Conservation (phyloP, 352 stramenopile species). For the Phytopythium delawarense region DNA sequence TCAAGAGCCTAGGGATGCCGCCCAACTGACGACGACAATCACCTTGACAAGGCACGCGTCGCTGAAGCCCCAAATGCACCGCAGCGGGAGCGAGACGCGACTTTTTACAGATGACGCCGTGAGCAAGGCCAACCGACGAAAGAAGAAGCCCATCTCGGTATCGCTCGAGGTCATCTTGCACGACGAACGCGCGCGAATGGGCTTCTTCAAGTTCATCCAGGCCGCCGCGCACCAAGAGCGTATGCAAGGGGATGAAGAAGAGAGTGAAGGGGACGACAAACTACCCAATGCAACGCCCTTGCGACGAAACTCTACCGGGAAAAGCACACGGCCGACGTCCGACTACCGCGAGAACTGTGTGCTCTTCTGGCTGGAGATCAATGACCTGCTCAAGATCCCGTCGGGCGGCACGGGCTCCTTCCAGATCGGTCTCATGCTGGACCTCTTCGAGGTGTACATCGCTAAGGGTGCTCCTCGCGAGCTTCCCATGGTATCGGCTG, state of each 20-base stretch:
- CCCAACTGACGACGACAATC: not conserved
- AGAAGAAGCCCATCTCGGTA: slow-evolving; percentile 34
- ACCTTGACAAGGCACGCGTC: slow-evolving; percentile 8
- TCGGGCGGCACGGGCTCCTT: slow-evolving; percentile 32
- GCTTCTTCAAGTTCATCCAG: slow-evolving; percentile 53
- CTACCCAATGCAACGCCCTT: not conserved
- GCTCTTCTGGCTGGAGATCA: slow-evolving; percentile 71
- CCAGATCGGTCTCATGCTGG: slow-evolving; percentile 53
- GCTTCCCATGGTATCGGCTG: slow-evolving; percentile 47
- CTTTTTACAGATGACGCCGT: not conserved
- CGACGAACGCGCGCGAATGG: slow-evolving; percentile 47
- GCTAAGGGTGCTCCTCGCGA: slow-evolving; percentile 29
- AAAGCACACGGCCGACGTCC: slow-evolving; percentile 12
- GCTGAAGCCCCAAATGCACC: slow-evolving; percentile 13
- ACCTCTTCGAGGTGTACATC: slow-evolving; percentile 57
- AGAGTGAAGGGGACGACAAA: not conserved
- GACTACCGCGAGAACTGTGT: slow-evolving; percentile 61
- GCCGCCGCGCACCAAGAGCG: slow-evolving; percentile 34
- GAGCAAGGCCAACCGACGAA: slow-evolving; percentile 8
- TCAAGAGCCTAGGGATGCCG: not conserved
- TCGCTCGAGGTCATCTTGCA: slow-evolving; percentile 47
- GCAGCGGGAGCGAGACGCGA: slow-evolving; percentile 17
- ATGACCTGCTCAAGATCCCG: slow-evolving; percentile 59
- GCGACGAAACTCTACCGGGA: not conserved
- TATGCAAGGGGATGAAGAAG: slow-evolving; percentile 13